These are phyloP conservation scores for Stygiomarasmius scandens DNA, from an alignment of 1,284 basidiomycete species.

Conservation along the genomic window DNA sequence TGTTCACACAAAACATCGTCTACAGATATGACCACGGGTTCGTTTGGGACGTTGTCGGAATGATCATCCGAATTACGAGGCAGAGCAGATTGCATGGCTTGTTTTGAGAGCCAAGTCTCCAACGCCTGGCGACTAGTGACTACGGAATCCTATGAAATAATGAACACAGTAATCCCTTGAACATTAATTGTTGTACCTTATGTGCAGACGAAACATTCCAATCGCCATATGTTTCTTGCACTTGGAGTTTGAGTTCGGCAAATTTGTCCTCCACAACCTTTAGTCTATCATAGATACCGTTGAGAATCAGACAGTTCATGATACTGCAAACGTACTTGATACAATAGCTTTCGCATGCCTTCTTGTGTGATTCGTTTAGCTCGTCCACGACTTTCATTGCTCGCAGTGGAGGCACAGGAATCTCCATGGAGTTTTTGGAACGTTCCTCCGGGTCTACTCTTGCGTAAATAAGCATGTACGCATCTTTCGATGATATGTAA, in stretches of 20 bases:
- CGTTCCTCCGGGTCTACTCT: background rate
- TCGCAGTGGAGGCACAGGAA: slow-evolving; percentile 46
- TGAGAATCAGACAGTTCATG: background rate
- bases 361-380: slow-evolving; percentile 58
- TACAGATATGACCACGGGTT: slow-evolving; percentile 16
- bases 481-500: slow-evolving; percentile 72
- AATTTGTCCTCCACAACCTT: slow-evolving; percentile 47
- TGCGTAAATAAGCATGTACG: slow-evolving; percentile 92
- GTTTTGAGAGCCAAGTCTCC: slow-evolving; percentile 60
- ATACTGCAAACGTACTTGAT: slow-evolving; percentile 45
- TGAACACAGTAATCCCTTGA: background rate
- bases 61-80: slow-evolving; percentile 16
- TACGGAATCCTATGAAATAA: slow-evolving; percentile 47
- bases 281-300: slow-evolving; percentile 39
- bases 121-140: slow-evolving; percentile 64
- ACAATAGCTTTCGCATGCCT: slow-evolving; percentile 52
- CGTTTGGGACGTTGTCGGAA: slow-evolving; percentile 21
- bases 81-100: slow-evolving; percentile 26
- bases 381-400: slow-evolving; percentile 56
- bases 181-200: slow-evolving; percentile 39
- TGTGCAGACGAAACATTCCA: slow-evolving; percentile 57
- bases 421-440: background rate
- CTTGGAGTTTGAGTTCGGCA: slow-evolving; percentile 47
- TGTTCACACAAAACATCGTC: slow-evolving; percentile 64
- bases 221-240: slow-evolving; percentile 61